Conservation (phyloP, 805 yeast species). For the Spathaspora boniae region DNA sequence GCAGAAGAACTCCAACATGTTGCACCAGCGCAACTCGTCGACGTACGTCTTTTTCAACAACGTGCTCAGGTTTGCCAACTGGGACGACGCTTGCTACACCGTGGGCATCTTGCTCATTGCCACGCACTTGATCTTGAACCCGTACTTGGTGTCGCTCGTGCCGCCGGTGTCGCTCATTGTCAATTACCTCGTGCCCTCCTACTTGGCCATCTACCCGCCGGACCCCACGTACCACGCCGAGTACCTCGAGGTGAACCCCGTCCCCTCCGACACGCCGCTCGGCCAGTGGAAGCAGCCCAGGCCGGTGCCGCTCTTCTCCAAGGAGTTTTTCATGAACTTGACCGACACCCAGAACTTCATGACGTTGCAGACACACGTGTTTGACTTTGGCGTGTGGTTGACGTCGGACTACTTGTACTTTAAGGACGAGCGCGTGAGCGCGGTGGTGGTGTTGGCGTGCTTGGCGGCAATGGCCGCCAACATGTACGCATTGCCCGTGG, state of each 20-base stretch:
- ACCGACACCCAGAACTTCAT: slow-evolving; percentile 84
- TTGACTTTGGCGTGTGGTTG: slow-evolving; percentile 52
- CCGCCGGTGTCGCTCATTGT: slow-evolving; percentile 55
- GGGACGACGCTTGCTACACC: slow-evolving; percentile 65
- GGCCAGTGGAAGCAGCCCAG: slow-evolving; percentile 49
- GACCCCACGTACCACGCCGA: slow-evolving; percentile 32
- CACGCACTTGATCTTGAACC: slow-evolving; percentile 57
- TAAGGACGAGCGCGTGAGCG: slow-evolving; percentile 57
- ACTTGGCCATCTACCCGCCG: slow-evolving; percentile 59
- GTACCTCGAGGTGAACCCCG: slow-evolving; percentile 24
- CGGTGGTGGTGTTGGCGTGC: slow-evolving; percentile 44
- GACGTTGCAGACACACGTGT: slow-evolving; percentile 58
- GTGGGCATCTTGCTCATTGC: slow-evolving; percentile 49
- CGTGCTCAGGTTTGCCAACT: slow-evolving; percentile 50
- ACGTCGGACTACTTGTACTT: slow-evolving; percentile 60
- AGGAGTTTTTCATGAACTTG: slow-evolving; percentile 72
- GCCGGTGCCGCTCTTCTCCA: slow-evolving; percentile 74
- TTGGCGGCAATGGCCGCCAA: slow-evolving; percentile 21
- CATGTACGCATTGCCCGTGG: slow-evolving; percentile 24
- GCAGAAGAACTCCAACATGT: slow-evolving; percentile 61
- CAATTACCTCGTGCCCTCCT: slow-evolving; percentile 66
- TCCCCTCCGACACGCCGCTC: slow-evolving; percentile 49
- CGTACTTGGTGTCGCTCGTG: slow-evolving; percentile 48
- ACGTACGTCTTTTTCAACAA: slow-evolving; percentile 63
- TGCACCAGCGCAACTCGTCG: slow-evolving; percentile 59